These are phyloP conservation scores for Coemansia biformis DNA, from an alignment of 192 early-diverging fungal genomes.

Conservation along the genomic window DNA sequence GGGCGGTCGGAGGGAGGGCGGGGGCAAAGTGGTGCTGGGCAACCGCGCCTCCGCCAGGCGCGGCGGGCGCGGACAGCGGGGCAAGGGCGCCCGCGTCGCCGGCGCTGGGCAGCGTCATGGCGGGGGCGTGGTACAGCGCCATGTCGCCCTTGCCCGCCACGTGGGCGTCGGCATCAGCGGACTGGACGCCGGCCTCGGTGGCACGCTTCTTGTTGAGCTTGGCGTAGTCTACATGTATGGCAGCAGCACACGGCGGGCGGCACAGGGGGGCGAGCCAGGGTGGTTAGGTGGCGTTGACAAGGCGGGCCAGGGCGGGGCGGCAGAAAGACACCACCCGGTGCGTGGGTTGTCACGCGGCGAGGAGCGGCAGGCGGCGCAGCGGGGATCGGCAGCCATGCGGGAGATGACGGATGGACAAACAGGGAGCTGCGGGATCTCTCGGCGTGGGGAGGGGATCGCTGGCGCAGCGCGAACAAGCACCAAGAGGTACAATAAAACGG, in stretches of 20 bases:
- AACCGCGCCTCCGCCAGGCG: background rate
- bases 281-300: too few species aligned
- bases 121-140: background rate
- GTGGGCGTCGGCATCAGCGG: constrained; percentile 6
- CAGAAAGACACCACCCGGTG: too few species aligned
- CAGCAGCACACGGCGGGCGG: too few species aligned
- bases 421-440: too few species aligned
- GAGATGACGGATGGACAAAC: too few species aligned
- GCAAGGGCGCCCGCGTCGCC: too few species aligned
- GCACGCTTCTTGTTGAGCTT: constrained; percentile 53
- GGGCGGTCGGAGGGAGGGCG: constrained; percentile 6
- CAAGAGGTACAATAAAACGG: too few species aligned
- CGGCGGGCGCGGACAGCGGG: background rate
- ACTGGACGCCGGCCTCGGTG: constrained; percentile 19
- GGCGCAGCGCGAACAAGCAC: background rate
- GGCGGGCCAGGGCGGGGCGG: too few species aligned
- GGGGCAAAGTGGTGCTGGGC: constrained; percentile 4
- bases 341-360: too few species aligned
- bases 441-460: too few species aligned
- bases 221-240: constrained; percentile 44
- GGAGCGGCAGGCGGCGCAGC: too few species aligned
- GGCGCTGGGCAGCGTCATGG: background rate
- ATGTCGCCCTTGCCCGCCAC: background rate
- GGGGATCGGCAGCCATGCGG: constrained; percentile 1
- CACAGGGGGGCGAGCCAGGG: too few species aligned